Conservation (phyloP, 805 yeast genomes). For the Hanseniaspora meyeri region DNA sequence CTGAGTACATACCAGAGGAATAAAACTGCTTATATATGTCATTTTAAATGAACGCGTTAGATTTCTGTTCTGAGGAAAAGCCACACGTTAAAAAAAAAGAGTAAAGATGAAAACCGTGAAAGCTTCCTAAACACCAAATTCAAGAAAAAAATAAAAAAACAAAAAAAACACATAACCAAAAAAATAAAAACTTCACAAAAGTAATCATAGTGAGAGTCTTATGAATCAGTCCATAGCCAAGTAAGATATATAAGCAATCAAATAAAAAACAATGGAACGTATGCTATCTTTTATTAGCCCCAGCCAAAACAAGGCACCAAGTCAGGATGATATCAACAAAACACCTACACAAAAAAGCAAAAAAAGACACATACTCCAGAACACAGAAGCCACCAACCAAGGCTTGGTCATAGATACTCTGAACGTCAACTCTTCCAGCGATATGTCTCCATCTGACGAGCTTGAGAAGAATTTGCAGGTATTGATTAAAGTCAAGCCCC, state of each 20-base stretch:
- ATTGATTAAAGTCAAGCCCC: slow-evolving; percentile 8
- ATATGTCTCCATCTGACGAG: neutral
- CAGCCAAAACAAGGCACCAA: neutral
- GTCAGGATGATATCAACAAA: neutral
- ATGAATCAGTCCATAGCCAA: too few species aligned
- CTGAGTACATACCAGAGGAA: slow-evolving; percentile 9
- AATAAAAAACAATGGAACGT: neutral
- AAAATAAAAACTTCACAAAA: too few species aligned
- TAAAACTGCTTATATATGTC: neutral
- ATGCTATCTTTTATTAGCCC: neutral
- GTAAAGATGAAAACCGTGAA: neutral
- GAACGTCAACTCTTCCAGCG: neutral
- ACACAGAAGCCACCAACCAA: neutral
- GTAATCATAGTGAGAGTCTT: too few species aligned
- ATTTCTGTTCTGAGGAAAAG: neutral
- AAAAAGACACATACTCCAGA: neutral
- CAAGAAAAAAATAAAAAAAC: neutral
- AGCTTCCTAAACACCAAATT: too few species aligned
- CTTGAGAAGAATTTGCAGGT: slow-evolving; percentile 10
- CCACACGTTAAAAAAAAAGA: neutral
- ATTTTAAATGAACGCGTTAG: neutral
- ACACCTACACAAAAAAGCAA: slow-evolving; percentile 7
- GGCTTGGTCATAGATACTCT: neutral
- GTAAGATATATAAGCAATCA: too few species aligned
- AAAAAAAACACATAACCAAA: neutral